Base-by-base conservation (phyloP, 805 yeast genomes). In the Sugiyamaella boreocaroliniensis region DNA sequence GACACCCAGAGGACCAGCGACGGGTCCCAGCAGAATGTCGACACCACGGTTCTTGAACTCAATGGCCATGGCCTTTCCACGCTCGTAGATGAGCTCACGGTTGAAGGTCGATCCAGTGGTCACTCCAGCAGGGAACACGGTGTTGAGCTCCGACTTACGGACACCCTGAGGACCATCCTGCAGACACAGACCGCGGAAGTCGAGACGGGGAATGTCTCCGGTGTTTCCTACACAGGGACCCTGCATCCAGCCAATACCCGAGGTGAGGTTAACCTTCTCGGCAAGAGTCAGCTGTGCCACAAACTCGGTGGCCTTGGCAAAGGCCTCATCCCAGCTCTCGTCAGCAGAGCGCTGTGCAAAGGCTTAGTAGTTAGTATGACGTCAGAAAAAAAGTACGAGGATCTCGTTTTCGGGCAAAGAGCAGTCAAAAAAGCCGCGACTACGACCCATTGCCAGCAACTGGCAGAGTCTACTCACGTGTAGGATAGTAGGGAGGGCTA, bases 141-240 rank as follows among this genome's bases (percentile, higher is more conserved):
- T 77, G 29, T 75, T 76, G 58, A 75, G 75, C 60, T 81, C 85
- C 6, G 85, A 75, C 50, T 71, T 73, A 53, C 83, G 68, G 16
- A 81, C 79, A 9, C 86, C 86, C 55, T 76, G 74, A 5, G 84
- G 83, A 4, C 83, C 84, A 66, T 81, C 85, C 58, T 81, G 85
- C 29, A 80, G 69, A 58, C 86, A 81, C 12, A 82, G 63, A 9
- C 77, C 71, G 2, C 80, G 79, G 49, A 80, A 76, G 7, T 77
- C 78, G 26, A 80, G 66, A 29, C 84, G 65, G 19, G 81, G 81
- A 45, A 80, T 75, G 6, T 77, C 69, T 0, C 85, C 85, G 0
- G 84, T 79, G 60, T 80, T 81, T 1, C 85, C 85, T 34, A 79
- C 72, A 62, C 84, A 78, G 1, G 81, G 82, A 5, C 83, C 84